Evolutionary conservation across 805 yeast genomes (phyloP).

Genomic region (Schizosaccharomyces japonicus): DNA sequence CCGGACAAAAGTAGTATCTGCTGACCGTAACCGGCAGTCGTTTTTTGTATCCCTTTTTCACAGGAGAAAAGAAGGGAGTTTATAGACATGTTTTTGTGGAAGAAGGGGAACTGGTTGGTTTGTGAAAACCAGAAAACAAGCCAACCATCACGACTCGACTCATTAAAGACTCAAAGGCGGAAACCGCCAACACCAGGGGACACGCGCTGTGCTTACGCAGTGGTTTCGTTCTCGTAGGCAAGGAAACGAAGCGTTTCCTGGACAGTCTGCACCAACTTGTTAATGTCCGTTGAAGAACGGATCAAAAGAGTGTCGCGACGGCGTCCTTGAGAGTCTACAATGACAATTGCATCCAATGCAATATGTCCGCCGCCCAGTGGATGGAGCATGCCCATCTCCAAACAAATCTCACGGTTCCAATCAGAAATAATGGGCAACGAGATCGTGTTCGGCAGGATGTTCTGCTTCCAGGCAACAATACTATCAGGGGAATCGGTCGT

Average conservation of each 20-base stretch:
- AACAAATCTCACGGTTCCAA: background rate
- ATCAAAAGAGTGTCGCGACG: constrained; percentile 6
- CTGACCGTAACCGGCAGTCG: no score
- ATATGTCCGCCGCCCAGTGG: constrained; percentile 10
- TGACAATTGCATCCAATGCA: constrained; percentile 8
- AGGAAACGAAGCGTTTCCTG: background rate
- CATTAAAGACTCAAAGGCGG: no score
- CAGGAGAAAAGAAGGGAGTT: no score
- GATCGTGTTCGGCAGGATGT: background rate
- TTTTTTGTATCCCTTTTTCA: no score
- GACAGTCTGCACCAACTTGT: background rate
- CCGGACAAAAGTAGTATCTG: no score
- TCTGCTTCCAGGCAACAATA: background rate
- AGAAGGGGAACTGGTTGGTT: no score
- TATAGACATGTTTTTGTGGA: no score
- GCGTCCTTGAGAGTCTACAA: constrained; percentile 7
- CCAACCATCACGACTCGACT: no score
- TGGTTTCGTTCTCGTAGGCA: background rate
- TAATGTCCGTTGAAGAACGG: background rate
- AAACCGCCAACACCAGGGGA: no score
- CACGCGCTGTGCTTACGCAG: no score
- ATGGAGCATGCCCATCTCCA: constrained; percentile 5
- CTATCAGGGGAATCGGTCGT: background rate
- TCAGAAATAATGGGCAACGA: background rate
- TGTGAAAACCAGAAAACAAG: no score